Conservation (phyloP, 2,329 filamentous ascomycete genomes). For the Aureobasidium sp. region DNA sequence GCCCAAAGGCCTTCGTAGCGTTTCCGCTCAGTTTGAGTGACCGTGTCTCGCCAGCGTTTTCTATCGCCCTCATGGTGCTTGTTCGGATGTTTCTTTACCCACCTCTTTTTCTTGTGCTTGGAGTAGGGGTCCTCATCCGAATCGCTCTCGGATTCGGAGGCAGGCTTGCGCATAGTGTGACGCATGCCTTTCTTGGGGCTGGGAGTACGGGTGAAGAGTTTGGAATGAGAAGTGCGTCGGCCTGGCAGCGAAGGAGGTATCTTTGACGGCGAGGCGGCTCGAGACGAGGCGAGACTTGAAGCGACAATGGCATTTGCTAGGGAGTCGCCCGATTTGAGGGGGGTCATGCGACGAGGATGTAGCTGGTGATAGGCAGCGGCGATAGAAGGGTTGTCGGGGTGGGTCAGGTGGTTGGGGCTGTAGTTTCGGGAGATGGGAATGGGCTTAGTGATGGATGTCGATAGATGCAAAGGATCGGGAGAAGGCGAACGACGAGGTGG, state of each 20-base stretch:
- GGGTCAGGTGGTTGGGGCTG: conserved; percentile 60
- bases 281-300: conserved; percentile 59
- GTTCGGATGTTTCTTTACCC: conserved; percentile 54
- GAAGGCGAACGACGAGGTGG: conserved; percentile 21
- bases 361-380: conserved; percentile 29
- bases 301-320: conserved; percentile 70
- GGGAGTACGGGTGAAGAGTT: conserved; percentile 35
- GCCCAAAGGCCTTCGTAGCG: conserved; percentile 82
- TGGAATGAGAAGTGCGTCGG: conserved; percentile 17
- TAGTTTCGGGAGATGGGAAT: conserved; percentile 54
- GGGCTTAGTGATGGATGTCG: conserved; percentile 31
- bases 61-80: conserved; percentile 70
- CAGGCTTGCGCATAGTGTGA: conserved; percentile 56
- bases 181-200: conserved; percentile 50
- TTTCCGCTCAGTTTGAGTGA: conserved; percentile 66
- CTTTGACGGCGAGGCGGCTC: conserved; percentile 35
- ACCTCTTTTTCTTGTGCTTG: conserved; percentile 53
- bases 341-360: conserved; percentile 33
- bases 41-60: conserved; percentile 67
- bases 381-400: conserved; percentile 22
- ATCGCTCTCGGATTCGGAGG: conserved; percentile 24
- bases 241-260: conserved; percentile 28
- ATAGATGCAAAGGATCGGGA: conserved; percentile 26
- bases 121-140: conserved; percentile 41
- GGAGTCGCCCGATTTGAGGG: conserved; percentile 53